Evolutionary conservation across 2,329 filamentous ascomycete genomes (phyloP).

Genomic region (Colletotrichum chrysophilum): DNA sequence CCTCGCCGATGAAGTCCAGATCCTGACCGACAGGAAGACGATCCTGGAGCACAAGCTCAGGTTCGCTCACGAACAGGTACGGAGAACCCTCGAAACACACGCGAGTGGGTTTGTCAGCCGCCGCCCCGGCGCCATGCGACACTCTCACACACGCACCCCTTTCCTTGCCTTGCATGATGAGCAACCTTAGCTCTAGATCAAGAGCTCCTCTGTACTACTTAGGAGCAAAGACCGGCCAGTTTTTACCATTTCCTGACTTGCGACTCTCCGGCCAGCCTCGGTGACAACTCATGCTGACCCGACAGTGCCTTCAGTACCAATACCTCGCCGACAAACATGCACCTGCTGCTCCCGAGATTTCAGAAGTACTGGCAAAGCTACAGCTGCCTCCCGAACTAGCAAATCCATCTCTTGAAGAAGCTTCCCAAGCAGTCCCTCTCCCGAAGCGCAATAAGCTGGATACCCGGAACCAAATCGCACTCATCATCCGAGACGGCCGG

Average conservation of each 20-base stretch:
- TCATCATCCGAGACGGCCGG: slow-evolving; percentile 69
- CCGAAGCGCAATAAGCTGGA: slow-evolving; percentile 52
- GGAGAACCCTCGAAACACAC: slow-evolving; percentile 27
- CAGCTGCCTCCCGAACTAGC: slow-evolving; percentile 63
- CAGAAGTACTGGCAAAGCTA: slow-evolving; percentile 69
- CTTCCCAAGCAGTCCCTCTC: slow-evolving; percentile 57
- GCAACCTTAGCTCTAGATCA: slow-evolving; percentile 83
- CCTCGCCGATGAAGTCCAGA: slow-evolving; percentile 69
- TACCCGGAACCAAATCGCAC: slow-evolving; percentile 63
- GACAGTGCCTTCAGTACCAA: slow-evolving; percentile 56
- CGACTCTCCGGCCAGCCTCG: slow-evolving; percentile 12
- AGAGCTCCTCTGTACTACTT: slow-evolving; percentile 56
- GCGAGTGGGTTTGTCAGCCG: slow-evolving; percentile 18
- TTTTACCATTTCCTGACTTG: slow-evolving; percentile 46
- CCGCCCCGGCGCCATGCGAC: slow-evolving; percentile 1
- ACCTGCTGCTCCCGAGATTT: slow-evolving; percentile 68
- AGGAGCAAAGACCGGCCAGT: slow-evolving; percentile 67
- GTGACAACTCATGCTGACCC: slow-evolving; percentile 22
- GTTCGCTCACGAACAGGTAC: slow-evolving; percentile 71
- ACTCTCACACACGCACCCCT: slow-evolving; percentile 1
- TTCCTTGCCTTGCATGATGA: slow-evolving; percentile 42
- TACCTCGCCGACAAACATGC: slow-evolving; percentile 72
- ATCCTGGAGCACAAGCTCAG: slow-evolving; percentile 71
- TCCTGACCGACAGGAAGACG: slow-evolving; percentile 66
- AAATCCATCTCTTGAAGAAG: slow-evolving; percentile 52